Percentiles rank a stretch among this genome's conserved stretches.
phyloP scores from a whole-genome alignment of 805 yeast species.

The Lipomyces oligophaga region DNA sequence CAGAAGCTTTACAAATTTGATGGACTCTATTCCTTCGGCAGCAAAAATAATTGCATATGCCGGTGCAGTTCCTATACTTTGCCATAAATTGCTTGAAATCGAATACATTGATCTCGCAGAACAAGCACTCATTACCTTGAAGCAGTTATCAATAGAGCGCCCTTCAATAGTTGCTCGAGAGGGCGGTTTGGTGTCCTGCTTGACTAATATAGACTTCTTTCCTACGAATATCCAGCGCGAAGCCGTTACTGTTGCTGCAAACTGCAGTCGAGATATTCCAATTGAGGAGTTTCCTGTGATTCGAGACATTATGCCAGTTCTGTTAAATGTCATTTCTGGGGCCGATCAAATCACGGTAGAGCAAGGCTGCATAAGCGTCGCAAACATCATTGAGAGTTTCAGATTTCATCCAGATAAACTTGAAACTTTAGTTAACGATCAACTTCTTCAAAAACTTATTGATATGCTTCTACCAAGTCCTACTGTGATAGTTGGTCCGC shows the following conservation, averaged over 20 bases:
- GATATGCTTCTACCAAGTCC: conserved; percentile 18
- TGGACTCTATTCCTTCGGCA: conserved; percentile 69
- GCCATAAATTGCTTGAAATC: conserved; percentile 65
- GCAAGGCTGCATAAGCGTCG: conserved; percentile 60
- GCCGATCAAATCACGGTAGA: conserved; percentile 60
- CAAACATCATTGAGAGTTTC: conserved; percentile 54
- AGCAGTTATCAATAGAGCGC: conserved; percentile 37
- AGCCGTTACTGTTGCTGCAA: conserved; percentile 68
- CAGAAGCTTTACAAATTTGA: conserved; percentile 73
- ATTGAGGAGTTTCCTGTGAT: conserved; percentile 46
- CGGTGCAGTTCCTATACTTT: conserved; percentile 63
- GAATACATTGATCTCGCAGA: conserved; percentile 88
- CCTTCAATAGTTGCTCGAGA: conserved; percentile 43
- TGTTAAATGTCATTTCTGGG: conserved; percentile 51
- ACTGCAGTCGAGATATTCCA: conserved; percentile 54
- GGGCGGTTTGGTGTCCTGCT: conserved; percentile 60
- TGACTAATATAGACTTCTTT: conserved; percentile 79
- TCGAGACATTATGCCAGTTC: conserved; percentile 54
- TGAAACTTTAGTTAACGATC: conserved; percentile 43
- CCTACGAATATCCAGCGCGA: conserved; percentile 85
- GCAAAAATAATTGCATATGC: conserved; percentile 58
- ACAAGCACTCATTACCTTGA: conserved; percentile 63
- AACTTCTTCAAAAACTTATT: conserved; percentile 35
- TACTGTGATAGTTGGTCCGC: conserved; percentile 16
- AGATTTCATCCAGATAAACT: conserved; percentile 42